Evolutionary conservation across 2,329 filamentous ascomycete genomes (phyloP).

Genomic region (Mycosphaerella arachidis): DNA sequence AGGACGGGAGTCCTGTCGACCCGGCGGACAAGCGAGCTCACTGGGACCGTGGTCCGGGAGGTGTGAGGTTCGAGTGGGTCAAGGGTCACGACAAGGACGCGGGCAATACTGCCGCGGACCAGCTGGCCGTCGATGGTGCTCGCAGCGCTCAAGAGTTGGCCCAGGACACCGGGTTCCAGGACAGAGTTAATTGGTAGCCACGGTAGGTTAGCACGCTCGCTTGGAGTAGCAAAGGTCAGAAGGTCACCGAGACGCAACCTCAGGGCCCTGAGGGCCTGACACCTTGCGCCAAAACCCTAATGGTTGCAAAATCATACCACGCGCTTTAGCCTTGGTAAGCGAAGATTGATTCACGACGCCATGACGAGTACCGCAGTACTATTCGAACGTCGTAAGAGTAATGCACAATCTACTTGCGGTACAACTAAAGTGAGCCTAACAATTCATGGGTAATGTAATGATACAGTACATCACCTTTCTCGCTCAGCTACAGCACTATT

Average conservation of each 20-base stretch:
- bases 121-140: slow-evolving; percentile 66
- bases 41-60: slow-evolving; percentile 33
- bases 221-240: too few species aligned
- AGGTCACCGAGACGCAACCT: too few species aligned
- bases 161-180: background rate
- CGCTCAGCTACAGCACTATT: background rate
- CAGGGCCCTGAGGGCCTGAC: too few species aligned
- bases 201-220: too few species aligned
- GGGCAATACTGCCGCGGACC: slow-evolving; percentile 79
- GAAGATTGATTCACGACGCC: too few species aligned
- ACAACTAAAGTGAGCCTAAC: too few species aligned
- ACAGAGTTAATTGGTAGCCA: background rate
- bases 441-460: background rate
- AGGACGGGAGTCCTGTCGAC: slow-evolving; percentile 11
- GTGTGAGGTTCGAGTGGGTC: slow-evolving; percentile 70
- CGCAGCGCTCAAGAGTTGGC: slow-evolving; percentile 35
- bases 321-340: too few species aligned
- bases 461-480: background rate
- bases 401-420: too few species aligned
- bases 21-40: slow-evolving; percentile 20
- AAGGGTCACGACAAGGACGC: slow-evolving; percentile 72
- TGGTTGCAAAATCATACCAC: too few species aligned
- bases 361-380: too few species aligned
- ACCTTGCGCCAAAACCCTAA: too few species aligned
- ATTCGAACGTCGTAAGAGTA: too few species aligned